Base-by-base conservation (phyloP, 306 rosid genomes). In the Morella rubra region DNA sequence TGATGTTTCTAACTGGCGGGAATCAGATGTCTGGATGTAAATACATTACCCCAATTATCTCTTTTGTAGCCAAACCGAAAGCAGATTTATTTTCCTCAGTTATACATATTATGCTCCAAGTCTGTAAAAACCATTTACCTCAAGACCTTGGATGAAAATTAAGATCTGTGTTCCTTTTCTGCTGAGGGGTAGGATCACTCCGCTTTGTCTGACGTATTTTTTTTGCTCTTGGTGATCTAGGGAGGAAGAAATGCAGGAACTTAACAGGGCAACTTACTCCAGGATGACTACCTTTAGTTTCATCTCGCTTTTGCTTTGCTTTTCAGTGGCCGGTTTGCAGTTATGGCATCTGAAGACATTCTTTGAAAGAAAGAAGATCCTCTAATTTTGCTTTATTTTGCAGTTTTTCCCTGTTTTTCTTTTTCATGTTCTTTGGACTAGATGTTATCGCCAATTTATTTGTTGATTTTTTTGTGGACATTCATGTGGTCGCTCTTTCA, bases 331-430 rank as follows among this genome's bases (percentile, higher is more conserved):
- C 20, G 87, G 93, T 76, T 47, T 95, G 81, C 99, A 95, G 71
- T 74, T 91, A 67, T 94, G 97, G 98, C 93, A 95, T 87, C 87
- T 95, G 85, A 95, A 90, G 92, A 50, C 94, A 62, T 95, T 90
- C 88, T 95, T 95, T 73, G 92, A 89, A 88, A 88, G 96, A 89
- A 95, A 92, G 91, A 95, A 93, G 84, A 85, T 93, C 81, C 91
- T 93, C 59, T 91, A 82, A 85, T 76, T 73, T 16, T 72, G 10
- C 72, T 54, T 91, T 81, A 85, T 76, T 73, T 16, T 72, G 10
- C 72, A 44, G 53, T 32, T 19, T 11, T 60, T 49, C 8, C 32
- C 41, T 40, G 51, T 13, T 52, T 56, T 54, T 51, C 16, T 53
- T 64, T 79, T 71, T 44, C 27, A 47, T 69, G 54, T 69, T 69